Conservation (phyloP, 441 rosid species). For the Aleurites moluccanus region DNA sequence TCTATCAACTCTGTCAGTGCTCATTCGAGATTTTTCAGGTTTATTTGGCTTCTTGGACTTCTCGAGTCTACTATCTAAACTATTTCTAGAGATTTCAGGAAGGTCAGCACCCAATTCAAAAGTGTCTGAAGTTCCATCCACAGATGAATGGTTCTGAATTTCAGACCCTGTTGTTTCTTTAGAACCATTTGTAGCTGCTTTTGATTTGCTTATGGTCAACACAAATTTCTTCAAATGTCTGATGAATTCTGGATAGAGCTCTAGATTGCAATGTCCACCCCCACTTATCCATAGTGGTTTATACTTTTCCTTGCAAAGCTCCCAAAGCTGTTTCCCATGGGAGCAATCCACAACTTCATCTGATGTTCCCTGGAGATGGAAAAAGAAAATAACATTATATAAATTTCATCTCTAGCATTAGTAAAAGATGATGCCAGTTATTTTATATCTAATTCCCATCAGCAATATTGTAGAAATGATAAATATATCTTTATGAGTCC, state of each 20-base stretch:
- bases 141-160: slow-evolving; percentile 45
- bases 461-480: neutral
- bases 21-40: slow-evolving; percentile 95
- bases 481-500: neutral
- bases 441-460: slow-evolving; percentile 9
- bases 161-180: slow-evolving; percentile 44
- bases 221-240: slow-evolving; percentile 80
- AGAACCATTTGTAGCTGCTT: slow-evolving; percentile 38
- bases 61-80: slow-evolving; percentile 85
- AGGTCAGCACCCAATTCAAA: slow-evolving; percentile 62
- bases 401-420: neutral
- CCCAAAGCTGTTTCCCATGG: slow-evolving; percentile 86
- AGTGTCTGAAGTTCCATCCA: slow-evolving; percentile 47
- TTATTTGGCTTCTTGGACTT: slow-evolving; percentile 67
- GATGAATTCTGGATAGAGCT: slow-evolving; percentile 83
- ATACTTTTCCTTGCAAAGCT: slow-evolving; percentile 78
- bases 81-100: slow-evolving; percentile 78
- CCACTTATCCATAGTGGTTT: slow-evolving; percentile 89
- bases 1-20: slow-evolving; percentile 77
- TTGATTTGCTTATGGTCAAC: slow-evolving; percentile 53
- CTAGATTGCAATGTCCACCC: slow-evolving; percentile 92
- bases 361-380: slow-evolving; percentile 66
- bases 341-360: slow-evolving; percentile 92
- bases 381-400: no score
- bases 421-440: neutral